Conservation (phyloP, 371 early-diverging fungal species). For the Mucor irregularis region DNA sequence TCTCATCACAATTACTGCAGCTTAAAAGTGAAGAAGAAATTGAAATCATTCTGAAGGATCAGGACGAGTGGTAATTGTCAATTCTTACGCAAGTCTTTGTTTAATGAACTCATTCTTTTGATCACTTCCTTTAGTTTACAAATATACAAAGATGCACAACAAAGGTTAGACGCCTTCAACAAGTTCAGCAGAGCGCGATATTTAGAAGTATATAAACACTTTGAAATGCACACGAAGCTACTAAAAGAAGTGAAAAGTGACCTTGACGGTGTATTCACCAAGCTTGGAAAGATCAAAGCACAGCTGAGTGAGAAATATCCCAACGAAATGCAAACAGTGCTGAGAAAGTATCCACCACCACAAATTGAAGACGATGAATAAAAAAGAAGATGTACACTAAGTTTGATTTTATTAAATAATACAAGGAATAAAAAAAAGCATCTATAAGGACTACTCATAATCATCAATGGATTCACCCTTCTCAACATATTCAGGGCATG, state of each 20-base stretch:
- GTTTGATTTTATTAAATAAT: not conserved
- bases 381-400: not conserved
- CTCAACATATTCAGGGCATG: slow-evolving; percentile 19
- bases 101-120: not conserved
- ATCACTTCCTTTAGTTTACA: slow-evolving; percentile 16
- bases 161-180: slow-evolving; percentile 43
- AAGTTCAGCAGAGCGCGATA: slow-evolving; percentile 50
- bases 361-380: slow-evolving; percentile 28
- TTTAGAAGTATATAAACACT: slow-evolving; percentile 41
- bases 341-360: slow-evolving; percentile 34
- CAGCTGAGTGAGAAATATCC: slow-evolving; percentile 39
- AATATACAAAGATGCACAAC: slow-evolving; percentile 27
- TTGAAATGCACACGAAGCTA: slow-evolving; percentile 43
- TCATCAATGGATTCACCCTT: slow-evolving; percentile 5
- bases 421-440: not conserved
- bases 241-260: slow-evolving; percentile 43
- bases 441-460: not conserved
- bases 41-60: slow-evolving; percentile 6
- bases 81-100: not conserved
- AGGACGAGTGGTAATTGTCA: slow-evolving; percentile 22
- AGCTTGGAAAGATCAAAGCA: slow-evolving; percentile 38
- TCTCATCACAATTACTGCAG: slow-evolving; percentile 17
- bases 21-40: slow-evolving; percentile 25
- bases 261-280: slow-evolving; percentile 40
- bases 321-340: slow-evolving; percentile 25